phyloP scores from a whole-genome alignment of 139 green algal genomes.

The Asterochloris sp. region DNA sequence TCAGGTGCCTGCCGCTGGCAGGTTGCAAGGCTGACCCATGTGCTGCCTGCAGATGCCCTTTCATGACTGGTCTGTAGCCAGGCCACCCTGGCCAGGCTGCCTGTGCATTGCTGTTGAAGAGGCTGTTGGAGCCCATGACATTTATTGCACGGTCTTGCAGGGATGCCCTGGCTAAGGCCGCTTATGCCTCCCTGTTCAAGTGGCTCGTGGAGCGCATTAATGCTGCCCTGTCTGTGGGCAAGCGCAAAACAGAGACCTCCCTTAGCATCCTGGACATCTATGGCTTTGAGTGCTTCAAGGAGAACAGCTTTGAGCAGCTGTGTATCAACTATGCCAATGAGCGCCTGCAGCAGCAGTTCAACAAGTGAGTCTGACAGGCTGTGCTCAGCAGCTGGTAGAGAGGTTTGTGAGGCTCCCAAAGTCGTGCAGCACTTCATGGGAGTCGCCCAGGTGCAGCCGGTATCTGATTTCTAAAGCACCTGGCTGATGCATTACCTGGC shows the following conservation, averaged over 20 bases:
- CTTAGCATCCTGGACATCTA: conserved; percentile 94
- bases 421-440: neutral
- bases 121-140: too few species aligned
- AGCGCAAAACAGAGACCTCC: conserved; percentile 18
- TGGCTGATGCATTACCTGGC: neutral
- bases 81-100: too few species aligned
- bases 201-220: conserved; percentile 82
- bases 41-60: too few species aligned
- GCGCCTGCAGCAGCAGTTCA: conserved; percentile 98
- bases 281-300: conserved; percentile 86
- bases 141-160: neutral
- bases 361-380: conserved; percentile 81
- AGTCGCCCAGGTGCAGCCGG: neutral
- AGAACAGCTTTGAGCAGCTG: conserved; percentile 94
- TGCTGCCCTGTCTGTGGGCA: conserved; percentile 11
- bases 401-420: neutral
- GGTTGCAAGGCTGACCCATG: too few species aligned
- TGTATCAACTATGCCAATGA: conserved; percentile 99
- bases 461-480: neutral
- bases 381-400: conserved; percentile 45
- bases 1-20: too few species aligned
- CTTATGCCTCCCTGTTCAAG: conserved; percentile 83
- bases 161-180: conserved; percentile 79
- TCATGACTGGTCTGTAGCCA: too few species aligned
- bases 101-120: too few species aligned